phyloP scores from a whole-genome alignment of 345 rosid species.

The Streptanthus diversifolius region DNA sequence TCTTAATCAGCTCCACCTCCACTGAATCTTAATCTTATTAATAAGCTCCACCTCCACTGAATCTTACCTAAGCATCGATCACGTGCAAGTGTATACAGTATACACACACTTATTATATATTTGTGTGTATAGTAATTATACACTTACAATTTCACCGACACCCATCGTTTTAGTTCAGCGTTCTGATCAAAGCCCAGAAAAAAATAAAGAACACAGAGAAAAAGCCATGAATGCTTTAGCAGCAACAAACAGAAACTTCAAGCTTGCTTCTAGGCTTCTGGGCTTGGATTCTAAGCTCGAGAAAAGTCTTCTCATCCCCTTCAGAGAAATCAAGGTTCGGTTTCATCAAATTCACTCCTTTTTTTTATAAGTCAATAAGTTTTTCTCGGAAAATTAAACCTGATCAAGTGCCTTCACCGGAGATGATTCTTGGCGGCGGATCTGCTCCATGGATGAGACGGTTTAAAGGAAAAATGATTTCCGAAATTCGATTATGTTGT shows the following conservation, averaged over 20 bases:
- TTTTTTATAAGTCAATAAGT: not conserved
- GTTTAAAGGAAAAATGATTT: not conserved
- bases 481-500: not conserved
- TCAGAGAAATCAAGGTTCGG: slow-evolving; percentile 90
- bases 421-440: not conserved
- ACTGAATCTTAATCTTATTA: slow-evolving; percentile 36
- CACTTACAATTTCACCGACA: slow-evolving; percentile 1
- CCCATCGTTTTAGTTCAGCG: not conserved
- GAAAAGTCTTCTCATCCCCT: slow-evolving; percentile 89
- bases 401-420: not conserved
- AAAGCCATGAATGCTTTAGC: slow-evolving; percentile 85
- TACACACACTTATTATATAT: slow-evolving; percentile 1
- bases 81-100: slow-evolving; percentile 19
- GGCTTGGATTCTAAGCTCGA: slow-evolving; percentile 96
- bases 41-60: slow-evolving; percentile 35
- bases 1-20: slow-evolving; percentile 27
- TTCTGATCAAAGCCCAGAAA: slow-evolving; percentile 21
- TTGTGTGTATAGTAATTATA: not conserved
- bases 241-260: slow-evolving; percentile 96
- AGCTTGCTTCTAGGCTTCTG: slow-evolving; percentile 80
- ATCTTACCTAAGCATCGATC: slow-evolving; percentile 33
- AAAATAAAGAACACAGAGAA: not conserved
- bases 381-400: not conserved
- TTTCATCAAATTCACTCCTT: slow-evolving; percentile 1
- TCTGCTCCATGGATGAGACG: not conserved